These are phyloP conservation scores for Teratosphaeria destructans DNA, from an alignment of 2,329 filamentous ascomycete genomes.

Conservation along the genomic window DNA sequence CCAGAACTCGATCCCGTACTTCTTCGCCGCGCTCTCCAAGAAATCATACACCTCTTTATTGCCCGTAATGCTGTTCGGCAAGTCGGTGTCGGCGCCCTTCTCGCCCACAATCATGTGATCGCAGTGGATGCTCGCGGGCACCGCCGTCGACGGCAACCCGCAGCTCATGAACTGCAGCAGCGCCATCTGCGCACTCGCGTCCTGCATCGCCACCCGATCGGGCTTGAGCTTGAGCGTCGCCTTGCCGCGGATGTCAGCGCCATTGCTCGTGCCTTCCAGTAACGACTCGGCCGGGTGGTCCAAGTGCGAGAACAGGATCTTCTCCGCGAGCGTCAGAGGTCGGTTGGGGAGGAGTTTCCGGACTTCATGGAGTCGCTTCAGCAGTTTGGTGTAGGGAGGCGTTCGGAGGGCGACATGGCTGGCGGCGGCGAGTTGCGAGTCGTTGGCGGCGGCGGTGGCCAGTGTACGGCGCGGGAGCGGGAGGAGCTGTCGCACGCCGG, in stretches of 20 bases:
- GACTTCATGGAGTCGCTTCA: constrained; percentile 67
- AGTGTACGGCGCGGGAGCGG: constrained; percentile 18
- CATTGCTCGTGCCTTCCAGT: constrained; percentile 71
- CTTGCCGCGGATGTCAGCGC: constrained; percentile 69
- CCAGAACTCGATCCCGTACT: constrained; percentile 94
- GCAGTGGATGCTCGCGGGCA: constrained; percentile 95
- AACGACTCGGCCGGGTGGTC: constrained; percentile 83
- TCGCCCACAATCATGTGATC: constrained; percentile 98
- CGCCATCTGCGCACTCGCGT: constrained; percentile 97
- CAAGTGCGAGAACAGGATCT: constrained; percentile 95
- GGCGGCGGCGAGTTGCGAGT: constrained; percentile 10
- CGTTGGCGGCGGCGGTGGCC: constrained; percentile 23
- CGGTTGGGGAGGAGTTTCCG: constrained; percentile 54
- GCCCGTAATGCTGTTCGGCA: constrained; percentile 72
- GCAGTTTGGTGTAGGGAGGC: constrained; percentile 73
- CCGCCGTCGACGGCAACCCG: constrained; percentile 75
- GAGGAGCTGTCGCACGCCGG: constrained; percentile 9
- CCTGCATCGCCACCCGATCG: constrained; percentile 97
- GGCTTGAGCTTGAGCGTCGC: constrained; percentile 96
- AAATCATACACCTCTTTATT: constrained; percentile 99
- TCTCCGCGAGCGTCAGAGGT: constrained; percentile 80
- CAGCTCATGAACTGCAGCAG: constrained; percentile 98
- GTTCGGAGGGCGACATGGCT: constrained; percentile 43
- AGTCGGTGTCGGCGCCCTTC: constrained; percentile 75
- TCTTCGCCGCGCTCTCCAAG: constrained; percentile 80